Conservation (phyloP, 169 alveolate genomes). For the Theileria annulata region DNA sequence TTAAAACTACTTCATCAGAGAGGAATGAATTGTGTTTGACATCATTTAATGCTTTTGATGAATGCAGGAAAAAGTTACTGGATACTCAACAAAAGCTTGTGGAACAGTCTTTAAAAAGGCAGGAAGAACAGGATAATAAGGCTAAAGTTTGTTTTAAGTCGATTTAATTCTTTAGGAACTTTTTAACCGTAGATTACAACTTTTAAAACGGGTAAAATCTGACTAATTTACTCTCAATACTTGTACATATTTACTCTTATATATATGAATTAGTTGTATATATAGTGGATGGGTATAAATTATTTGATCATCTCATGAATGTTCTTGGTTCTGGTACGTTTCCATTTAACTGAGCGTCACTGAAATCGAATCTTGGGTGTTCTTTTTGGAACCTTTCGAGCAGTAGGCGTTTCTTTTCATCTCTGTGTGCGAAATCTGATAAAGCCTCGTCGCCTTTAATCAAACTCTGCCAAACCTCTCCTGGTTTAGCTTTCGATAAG, state of each 20-base stretch:
- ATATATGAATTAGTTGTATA: not conserved
- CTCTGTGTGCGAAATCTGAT: conserved; percentile 23
- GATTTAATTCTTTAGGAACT: conserved; percentile 19
- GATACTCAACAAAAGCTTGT: conserved; percentile 64
- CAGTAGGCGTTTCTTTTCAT: conserved; percentile 65
- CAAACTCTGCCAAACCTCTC: conserved; percentile 59
- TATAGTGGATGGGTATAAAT: conserved; percentile 23
- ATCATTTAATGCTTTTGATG: conserved; percentile 61
- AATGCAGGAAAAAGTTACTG: conserved; percentile 70
- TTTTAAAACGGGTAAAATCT: not conserved
- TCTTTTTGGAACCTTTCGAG: conserved; percentile 78
- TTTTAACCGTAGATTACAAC: conserved; percentile 8
- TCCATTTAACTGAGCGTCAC: conserved; percentile 76
- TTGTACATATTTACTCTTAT: not conserved
- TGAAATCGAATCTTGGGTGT: conserved; percentile 77
- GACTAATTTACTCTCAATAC: conserved; percentile 8
- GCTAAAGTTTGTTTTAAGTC: conserved; percentile 55
- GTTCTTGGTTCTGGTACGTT: conserved; percentile 78
- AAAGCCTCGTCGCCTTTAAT: conserved; percentile 45
- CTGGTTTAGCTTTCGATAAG: conserved; percentile 46
- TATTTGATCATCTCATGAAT: conserved; percentile 63
- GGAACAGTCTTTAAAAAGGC: conserved; percentile 69
- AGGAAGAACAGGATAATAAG: conserved; percentile 62
- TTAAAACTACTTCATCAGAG: conserved; percentile 36
- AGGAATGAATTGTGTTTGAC: conserved; percentile 62